Percentiles rank a stretch among this genome's conserved stretches.
These are phyloP conservation scores for Plasmodium malariae DNA, from an alignment of 169 alveolate genomes.

Conservation along the genomic window DNA sequence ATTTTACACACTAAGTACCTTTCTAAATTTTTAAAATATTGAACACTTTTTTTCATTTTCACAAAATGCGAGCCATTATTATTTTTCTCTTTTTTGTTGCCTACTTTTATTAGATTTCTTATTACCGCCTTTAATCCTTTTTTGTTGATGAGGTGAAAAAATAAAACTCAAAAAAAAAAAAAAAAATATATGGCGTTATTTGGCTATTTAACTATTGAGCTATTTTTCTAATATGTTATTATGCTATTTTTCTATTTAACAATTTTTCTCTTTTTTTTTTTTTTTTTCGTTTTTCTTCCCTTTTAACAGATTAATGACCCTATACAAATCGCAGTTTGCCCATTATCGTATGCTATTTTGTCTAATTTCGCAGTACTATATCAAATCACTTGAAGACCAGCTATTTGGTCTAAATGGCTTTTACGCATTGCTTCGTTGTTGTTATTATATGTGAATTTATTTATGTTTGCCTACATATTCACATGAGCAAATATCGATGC, in stretches of 20 bases:
- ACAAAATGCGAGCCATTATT: not conserved
- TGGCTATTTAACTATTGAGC: not conserved
- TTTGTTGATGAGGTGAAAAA: conserved; percentile 33
- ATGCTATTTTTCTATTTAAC: not conserved
- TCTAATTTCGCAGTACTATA: conserved; percentile 38
- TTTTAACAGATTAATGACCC: conserved; percentile 25
- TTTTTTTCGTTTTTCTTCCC: conserved; percentile 1
- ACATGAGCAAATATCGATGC: not conserved
- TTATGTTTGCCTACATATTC: not conserved
- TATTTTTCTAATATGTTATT: too few species aligned
- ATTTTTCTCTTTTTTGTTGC: not conserved
- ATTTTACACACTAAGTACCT: conserved; percentile 20
- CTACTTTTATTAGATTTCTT: not conserved
- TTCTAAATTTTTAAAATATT: not conserved
- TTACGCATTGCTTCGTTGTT: too few species aligned
- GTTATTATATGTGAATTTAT: too few species aligned
- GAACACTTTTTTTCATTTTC: not conserved
- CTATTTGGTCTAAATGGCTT: too few species aligned
- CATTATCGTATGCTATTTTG: conserved; percentile 33
- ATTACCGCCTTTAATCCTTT: conserved; percentile 29
- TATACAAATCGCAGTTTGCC: conserved; percentile 53
- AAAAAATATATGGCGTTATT: not conserved
- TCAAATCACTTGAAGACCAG: not conserved
- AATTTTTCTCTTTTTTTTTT: not conserved
- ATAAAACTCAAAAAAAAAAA: conserved; percentile 20